These are phyloP conservation scores for Corrigiola litoralis DNA, from an alignment of 179 eudicot species.

Conservation along the genomic window DNA sequence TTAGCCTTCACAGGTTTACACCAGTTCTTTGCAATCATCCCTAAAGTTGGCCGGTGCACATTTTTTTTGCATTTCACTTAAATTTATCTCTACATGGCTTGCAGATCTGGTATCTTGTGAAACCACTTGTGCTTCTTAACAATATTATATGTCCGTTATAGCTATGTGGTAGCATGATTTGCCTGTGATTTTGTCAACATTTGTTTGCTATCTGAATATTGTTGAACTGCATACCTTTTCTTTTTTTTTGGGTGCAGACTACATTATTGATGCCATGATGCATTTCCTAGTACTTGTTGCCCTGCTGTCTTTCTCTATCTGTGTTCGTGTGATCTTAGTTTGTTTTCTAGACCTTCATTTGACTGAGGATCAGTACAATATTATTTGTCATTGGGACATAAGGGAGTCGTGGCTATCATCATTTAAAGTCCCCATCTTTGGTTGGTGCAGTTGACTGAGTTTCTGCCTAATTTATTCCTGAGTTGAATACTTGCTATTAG, in stretches of 20 bases:
- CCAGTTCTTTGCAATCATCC: not conserved
- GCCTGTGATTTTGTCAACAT: constrained; percentile 6
- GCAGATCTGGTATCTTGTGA: too few relatives aligned
- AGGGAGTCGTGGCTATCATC: not conserved
- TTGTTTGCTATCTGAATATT: not conserved
- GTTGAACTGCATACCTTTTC: not conserved
- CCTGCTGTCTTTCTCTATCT: not conserved
- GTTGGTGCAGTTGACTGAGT: constrained; percentile 10
- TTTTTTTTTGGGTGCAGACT: not conserved
- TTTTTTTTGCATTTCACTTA: too few relatives aligned
- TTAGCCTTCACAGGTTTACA: not conserved
- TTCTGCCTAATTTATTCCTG: not conserved
- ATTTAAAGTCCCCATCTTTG: constrained; percentile 6
- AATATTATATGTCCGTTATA: too few relatives aligned
- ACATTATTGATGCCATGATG: not conserved
- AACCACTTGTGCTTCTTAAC: too few relatives aligned
- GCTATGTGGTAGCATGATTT: constrained; percentile 1
- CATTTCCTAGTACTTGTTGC: not conserved
- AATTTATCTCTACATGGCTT: too few relatives aligned
- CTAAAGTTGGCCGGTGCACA: not conserved
- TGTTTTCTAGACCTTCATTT: too few relatives aligned
- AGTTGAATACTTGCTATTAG: not conserved
- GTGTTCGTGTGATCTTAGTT: not conserved
- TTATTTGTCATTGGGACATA: too few relatives aligned
- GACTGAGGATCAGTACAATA: too few relatives aligned